These are phyloP conservation scores for Candida piceae DNA, from an alignment of 805 yeast species.

Conservation along the genomic window DNA sequence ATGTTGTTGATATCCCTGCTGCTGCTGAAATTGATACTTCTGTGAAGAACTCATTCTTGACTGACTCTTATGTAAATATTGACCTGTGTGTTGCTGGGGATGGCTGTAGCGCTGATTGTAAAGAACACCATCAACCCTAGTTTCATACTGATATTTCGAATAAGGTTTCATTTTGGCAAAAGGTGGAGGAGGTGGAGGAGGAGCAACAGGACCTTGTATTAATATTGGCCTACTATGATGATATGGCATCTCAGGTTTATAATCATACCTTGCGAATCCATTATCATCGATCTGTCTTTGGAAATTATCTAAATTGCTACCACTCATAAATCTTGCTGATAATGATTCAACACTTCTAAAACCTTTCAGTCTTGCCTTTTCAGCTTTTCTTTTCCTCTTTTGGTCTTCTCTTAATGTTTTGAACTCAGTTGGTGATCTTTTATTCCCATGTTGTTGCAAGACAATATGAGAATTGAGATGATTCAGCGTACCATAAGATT, in stretches of 20 bases:
- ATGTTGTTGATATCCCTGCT: slow-evolving; percentile 1
- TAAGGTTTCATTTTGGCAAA: too few species aligned
- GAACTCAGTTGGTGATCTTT: slow-evolving; percentile 52
- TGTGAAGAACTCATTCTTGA: neutral
- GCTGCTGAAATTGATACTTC: neutral
- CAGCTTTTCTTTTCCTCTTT: slow-evolving; percentile 25
- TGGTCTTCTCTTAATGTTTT: slow-evolving; percentile 41
- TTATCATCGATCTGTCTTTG: neutral
- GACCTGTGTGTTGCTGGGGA: slow-evolving; percentile 3
- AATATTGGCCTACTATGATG: neutral
- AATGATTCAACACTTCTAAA: slow-evolving; percentile 10
- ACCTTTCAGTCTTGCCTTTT: slow-evolving; percentile 15
- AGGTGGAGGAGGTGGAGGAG: too few species aligned
- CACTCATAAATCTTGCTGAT: neutral
- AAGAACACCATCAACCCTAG: too few species aligned
- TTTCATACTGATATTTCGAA: too few species aligned
- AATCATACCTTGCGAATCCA: too few species aligned
- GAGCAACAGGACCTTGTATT: neutral
- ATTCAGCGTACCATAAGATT: slow-evolving; percentile 56
- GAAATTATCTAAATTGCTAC: neutral
- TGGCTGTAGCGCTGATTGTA: neutral
- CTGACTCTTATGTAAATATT: slow-evolving; percentile 3
- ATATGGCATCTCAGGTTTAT: too few species aligned
- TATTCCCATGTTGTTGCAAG: slow-evolving; percentile 49
- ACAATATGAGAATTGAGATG: slow-evolving; percentile 54